phyloP scores from a whole-genome alignment of 345 rosid species.

The Geranium brycei region DNA sequence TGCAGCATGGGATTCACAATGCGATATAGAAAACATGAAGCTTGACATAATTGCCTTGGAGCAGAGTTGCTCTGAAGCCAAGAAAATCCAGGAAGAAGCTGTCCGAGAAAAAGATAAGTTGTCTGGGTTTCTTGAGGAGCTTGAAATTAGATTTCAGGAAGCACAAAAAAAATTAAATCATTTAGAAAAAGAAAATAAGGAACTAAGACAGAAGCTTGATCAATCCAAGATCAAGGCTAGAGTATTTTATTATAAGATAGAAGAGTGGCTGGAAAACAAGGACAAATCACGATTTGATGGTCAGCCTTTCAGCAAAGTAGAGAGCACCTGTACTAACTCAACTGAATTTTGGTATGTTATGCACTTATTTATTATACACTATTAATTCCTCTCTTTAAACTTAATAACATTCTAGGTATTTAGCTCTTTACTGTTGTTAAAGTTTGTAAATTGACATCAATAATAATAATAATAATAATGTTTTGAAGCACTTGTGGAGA shows the following conservation, averaged over 20 bases:
- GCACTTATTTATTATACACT: background rate
- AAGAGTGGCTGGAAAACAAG: conserved; percentile 24
- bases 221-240: conserved; percentile 23
- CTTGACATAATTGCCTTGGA: conserved; percentile 53
- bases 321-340: conserved; percentile 13
- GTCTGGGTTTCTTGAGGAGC: conserved; percentile 32
- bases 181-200: conserved; percentile 40
- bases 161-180: conserved; percentile 25
- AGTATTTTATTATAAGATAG: conserved; percentile 21
- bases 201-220: conserved; percentile 30
- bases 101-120: conserved; percentile 33
- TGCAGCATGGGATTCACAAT: conserved; percentile 49
- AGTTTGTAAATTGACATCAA: background rate
- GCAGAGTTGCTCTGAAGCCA: conserved; percentile 42
- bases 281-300: conserved; percentile 12
- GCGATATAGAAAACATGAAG: conserved; percentile 81
- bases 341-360: conserved; percentile 22
- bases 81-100: conserved; percentile 38
- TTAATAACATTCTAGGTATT: background rate
- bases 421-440: background rate
- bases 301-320: conserved; percentile 16
- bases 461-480: background rate
- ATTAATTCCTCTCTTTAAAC: background rate
- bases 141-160: conserved; percentile 29
- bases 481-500: conserved; percentile 25